Evolutionary conservation across 2,329 filamentous ascomycete species (phyloP), one percentile per base, ranked within the genome.

Genomic region (Ramularia collo-cygni): DNA sequence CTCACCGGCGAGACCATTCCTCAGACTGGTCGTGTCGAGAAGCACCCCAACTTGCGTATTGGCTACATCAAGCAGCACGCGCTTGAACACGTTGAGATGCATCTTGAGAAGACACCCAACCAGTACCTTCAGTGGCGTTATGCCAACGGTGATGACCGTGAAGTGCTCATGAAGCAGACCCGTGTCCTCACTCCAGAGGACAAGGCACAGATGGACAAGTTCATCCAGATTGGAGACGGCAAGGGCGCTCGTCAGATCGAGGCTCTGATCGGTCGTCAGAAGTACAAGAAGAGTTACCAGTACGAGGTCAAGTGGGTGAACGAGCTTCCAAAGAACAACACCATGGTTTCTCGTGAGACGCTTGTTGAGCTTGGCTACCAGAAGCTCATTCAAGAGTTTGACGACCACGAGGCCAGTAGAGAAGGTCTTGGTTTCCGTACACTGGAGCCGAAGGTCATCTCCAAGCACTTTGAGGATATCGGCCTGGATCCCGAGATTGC

Each of bases 51-150:
- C 65, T 70, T 98, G 59, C 89, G 92, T 74, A 95, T 98, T 57
- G 92, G 92, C 39, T 98, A 98, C 72, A 96, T 98, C 72, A 96
- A 96, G 72, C 92, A 98, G 71, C 92, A 98, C 66, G 92, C 92
- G 31, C 76, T 98, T 9, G 92, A 98, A 73, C 92, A 98, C 77
- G 92, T 98, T 8, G 90, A 98, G 69, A 95, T 95, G 90, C 92
- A 98, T 61, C 73, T 96, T 54, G 92, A 98, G 68, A 98, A 98
- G 78, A 98, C 92, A 0, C 92, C 92, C 28, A 96, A 95, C 64
- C 92, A 98, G 68, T 98, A 98, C 61, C 76, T 98, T 24, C 92
- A 96, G 68, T 98, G 92, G 92, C 85, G 92, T 57, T 98, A 96
- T 62, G 86, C 86, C 57, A 87, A 96, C 59, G 92, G 92, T 59